phyloP scores from a whole-genome alignment of 768 basidiomycete genomes.

The Leccinum sublutescens region DNA sequence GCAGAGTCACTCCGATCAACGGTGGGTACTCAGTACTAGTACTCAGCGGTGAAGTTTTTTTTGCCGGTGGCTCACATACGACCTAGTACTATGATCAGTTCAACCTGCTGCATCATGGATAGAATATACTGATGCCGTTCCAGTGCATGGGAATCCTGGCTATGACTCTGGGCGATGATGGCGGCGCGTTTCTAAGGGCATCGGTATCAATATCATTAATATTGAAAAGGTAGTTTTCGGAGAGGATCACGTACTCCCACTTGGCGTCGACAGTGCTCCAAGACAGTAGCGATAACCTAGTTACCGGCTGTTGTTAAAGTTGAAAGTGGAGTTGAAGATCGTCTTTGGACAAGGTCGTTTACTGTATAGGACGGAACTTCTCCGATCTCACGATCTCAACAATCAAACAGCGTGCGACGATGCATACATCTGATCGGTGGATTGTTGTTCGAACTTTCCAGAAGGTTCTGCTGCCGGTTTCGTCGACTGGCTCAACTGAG shows the following conservation, averaged over 20 bases:
- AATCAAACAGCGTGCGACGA: neutral
- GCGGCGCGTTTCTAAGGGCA: too few relatives aligned
- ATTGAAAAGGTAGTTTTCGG: neutral
- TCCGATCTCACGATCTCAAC: neutral
- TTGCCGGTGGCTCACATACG: too few relatives aligned
- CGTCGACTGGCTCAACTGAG: neutral
- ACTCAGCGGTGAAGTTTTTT: too few relatives aligned
- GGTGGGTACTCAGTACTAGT: neutral
- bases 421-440: too few relatives aligned
- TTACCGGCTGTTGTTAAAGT: too few relatives aligned
- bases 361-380: neutral
- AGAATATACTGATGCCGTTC: too few relatives aligned
- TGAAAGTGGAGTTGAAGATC: neutral
- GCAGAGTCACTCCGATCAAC: neutral
- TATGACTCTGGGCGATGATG: too few relatives aligned
- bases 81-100: too few relatives aligned
- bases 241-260: slow-evolving; percentile 6
- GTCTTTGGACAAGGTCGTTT: neutral
- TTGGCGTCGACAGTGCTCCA: neutral
- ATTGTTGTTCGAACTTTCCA: slow-evolving; percentile 27
- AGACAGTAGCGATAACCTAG: too few relatives aligned
- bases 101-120: too few relatives aligned
- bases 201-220: too few relatives aligned
- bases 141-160: too few relatives aligned
- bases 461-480: slow-evolving; percentile 25